Conservation (phyloP, 2,329 filamentous ascomycete species). For the Penicillium aurantiogriseum region DNA sequence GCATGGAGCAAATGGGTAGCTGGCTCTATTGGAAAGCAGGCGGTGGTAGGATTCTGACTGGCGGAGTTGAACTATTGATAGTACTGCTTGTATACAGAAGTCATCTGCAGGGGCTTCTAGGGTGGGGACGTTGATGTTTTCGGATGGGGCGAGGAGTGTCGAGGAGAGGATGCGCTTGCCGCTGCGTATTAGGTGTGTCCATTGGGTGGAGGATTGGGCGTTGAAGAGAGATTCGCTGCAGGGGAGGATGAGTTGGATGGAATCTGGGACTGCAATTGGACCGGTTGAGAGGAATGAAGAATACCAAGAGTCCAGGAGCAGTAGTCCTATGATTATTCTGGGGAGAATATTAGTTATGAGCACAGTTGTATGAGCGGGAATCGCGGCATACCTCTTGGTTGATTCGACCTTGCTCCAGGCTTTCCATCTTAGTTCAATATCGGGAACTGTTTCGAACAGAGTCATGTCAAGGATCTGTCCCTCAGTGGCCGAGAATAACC, state of each 20-base stretch:
- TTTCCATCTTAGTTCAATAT: conserved; percentile 51
- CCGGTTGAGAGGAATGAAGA: conserved; percentile 49
- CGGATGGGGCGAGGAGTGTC: conserved; percentile 36
- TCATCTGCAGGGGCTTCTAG: conserved; percentile 36
- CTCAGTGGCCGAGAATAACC: conserved; percentile 50
- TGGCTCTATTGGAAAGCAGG: conserved; percentile 40
- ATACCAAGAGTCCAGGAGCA: conserved; percentile 51
- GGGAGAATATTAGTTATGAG: conserved; percentile 6
- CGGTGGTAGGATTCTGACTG: conserved; percentile 46
- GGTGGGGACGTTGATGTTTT: conserved; percentile 36
- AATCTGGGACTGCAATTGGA: conserved; percentile 48
- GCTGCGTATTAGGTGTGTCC: conserved; percentile 38
- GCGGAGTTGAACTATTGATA: conserved; percentile 44
- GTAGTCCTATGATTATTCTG: conserved; percentile 47
- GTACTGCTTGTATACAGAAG: conserved; percentile 38
- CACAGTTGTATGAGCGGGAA: neutral
- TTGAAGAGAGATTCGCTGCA: conserved; percentile 48
- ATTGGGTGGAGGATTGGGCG: conserved; percentile 39
- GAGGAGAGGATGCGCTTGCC: conserved; percentile 37
- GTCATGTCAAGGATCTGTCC: conserved; percentile 42
- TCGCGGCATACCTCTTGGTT: conserved; percentile 41
- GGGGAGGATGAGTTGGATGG: conserved; percentile 48
- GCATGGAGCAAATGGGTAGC: conserved; percentile 44
- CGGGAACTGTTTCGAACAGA: conserved; percentile 44
- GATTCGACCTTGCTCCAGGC: conserved; percentile 55